Evolutionary conservation across 106 monocot species (phyloP).

Genomic region (Posidonia australis): DNA sequence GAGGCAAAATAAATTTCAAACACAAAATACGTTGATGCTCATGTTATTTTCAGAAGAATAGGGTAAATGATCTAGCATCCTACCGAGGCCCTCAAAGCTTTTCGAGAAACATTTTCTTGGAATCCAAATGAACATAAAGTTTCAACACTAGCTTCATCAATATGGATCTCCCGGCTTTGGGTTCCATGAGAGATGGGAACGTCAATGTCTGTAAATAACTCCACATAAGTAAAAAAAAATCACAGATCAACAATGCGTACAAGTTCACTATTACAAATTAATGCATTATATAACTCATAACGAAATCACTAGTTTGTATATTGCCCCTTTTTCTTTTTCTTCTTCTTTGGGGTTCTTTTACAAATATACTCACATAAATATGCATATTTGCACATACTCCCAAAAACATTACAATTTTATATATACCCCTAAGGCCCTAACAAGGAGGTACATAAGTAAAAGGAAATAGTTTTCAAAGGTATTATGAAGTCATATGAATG

Average conservation of each 20-base stretch:
- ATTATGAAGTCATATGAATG: too few species aligned
- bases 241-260: background rate
- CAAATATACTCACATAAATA: too few species aligned
- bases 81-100: constrained; percentile 86
- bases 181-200: constrained; percentile 49
- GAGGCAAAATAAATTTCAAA: background rate
- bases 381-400: too few species aligned
- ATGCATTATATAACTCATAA: too few species aligned
- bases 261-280: too few species aligned
- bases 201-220: constrained; percentile 59
- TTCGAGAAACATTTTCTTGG: constrained; percentile 71
- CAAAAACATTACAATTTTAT: too few species aligned
- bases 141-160: constrained; percentile 70
- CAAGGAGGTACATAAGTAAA: too few species aligned
- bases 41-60: background rate
- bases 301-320: too few species aligned
- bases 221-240: background rate
- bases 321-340: too few species aligned
- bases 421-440: too few species aligned
- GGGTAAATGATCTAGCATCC: constrained; percentile 12
- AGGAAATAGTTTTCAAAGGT: too few species aligned
- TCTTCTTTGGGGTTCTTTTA: background rate
- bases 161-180: constrained; percentile 8
- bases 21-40: background rate
- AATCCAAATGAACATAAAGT: constrained; percentile 91